A percentile compares a stretch with the other conserved stretches of the same genome.
These are phyloP conservation scores for Chlorella sp. DNA, from an alignment of 139 green algal species.

Conservation along the genomic window DNA sequence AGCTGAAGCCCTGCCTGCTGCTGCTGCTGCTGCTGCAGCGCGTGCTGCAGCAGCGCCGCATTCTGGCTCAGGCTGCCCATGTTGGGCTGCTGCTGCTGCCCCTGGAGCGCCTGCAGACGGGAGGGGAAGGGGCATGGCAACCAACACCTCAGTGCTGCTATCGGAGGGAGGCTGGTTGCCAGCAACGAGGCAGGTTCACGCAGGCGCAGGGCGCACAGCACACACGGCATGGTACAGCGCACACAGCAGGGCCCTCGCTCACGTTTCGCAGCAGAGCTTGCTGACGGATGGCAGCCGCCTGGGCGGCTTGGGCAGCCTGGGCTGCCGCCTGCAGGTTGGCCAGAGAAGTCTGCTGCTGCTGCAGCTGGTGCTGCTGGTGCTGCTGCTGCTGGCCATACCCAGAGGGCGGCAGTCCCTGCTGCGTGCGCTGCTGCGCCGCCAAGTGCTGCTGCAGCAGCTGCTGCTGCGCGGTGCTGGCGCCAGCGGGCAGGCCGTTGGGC, in stretches of 20 bases:
- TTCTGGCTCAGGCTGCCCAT: slow-evolving; percentile 17
- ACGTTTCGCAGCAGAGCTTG: slow-evolving; percentile 30
- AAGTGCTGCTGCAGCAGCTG: slow-evolving; percentile 38
- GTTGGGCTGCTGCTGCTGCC: slow-evolving; percentile 20
- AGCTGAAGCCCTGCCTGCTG: neutral
- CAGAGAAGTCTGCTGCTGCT: slow-evolving; percentile 20
- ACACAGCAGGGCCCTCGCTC: neutral
- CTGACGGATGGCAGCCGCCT: slow-evolving; percentile 32
- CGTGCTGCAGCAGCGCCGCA: slow-evolving; percentile 8
- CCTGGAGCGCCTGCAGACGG: slow-evolving; percentile 1
- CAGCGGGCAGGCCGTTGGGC: neutral
- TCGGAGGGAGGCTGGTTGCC: neutral
- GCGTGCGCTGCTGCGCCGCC: slow-evolving; percentile 16
- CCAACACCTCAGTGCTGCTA: neutral
- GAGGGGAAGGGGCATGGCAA: neutral
- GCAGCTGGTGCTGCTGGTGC: slow-evolving; percentile 22
- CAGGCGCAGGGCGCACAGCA: neutral
- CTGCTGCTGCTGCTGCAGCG: slow-evolving; percentile 35
- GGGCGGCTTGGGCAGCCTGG: slow-evolving; percentile 27
- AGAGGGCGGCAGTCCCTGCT: neutral
- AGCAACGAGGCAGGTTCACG: neutral
- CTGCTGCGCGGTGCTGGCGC: slow-evolving; percentile 1
- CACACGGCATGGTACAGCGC: neutral
- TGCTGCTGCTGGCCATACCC: neutral
- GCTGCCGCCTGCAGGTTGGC: slow-evolving; percentile 36